A percentile compares a stretch with the other conserved stretches of the same genome.
Evolutionary conservation across 805 yeast genomes (phyloP).

Genomic region (Wickerhamomyces rabaulensis): DNA sequence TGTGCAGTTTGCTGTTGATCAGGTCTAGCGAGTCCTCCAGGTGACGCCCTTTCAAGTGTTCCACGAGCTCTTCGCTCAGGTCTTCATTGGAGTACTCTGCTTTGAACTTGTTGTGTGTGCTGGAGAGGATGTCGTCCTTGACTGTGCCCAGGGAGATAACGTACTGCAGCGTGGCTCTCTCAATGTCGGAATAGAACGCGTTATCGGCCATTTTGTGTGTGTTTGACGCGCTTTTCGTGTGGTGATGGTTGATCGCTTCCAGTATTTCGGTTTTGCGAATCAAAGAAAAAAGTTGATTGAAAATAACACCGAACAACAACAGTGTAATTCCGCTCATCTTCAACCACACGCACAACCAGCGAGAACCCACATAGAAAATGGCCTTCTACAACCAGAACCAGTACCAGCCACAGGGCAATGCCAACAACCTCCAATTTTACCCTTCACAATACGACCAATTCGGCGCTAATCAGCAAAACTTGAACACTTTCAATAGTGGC

Average conservation of each 20-base stretch:
- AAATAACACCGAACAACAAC: neutral
- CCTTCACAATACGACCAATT: conserved; percentile 21
- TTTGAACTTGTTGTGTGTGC: conserved; percentile 3
- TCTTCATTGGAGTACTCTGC: neutral
- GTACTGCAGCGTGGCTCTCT: conserved; percentile 27
- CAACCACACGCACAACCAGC: neutral
- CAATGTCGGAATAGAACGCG: conserved; percentile 8
- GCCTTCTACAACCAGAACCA: conserved; percentile 8
- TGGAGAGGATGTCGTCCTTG: conserved; percentile 4
- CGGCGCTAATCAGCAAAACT: neutral
- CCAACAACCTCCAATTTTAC: conserved; percentile 25
- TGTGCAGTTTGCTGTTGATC: conserved; percentile 21
- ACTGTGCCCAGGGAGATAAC: conserved; percentile 26
- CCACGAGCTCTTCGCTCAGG: conserved; percentile 3
- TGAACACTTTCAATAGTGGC: conserved; percentile 6
- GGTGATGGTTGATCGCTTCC: too few relatives aligned
- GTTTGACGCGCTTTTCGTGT: neutral
- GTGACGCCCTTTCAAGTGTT: conserved; percentile 2
- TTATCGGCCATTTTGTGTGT: neutral
- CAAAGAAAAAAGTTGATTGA: neutral
- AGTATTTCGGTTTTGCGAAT: too few relatives aligned
- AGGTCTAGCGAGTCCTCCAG: conserved; percentile 20
- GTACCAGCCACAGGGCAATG: neutral
- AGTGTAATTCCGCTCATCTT: neutral
- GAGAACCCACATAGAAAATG: neutral